Evolutionary conservation across 176 grass and related monocot species (phyloP).

Genomic region (Avena insularis): DNA sequence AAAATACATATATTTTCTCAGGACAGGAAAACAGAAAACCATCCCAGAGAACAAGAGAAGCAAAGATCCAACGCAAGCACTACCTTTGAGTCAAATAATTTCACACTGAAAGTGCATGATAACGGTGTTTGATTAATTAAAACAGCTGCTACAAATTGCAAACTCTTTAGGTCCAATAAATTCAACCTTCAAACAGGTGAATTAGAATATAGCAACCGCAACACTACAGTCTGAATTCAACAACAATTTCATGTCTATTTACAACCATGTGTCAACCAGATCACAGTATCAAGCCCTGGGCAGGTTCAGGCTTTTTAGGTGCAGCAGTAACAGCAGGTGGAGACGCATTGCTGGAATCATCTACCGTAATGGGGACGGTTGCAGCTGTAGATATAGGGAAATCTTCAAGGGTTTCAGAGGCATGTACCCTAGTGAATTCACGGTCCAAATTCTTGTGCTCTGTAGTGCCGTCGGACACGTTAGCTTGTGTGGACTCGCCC

Average conservation of each 20-base stretch:
- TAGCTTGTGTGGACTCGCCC: constrained; percentile 33
- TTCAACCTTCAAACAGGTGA: constrained; percentile 43
- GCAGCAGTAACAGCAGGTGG: background rate
- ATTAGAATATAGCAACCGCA: constrained; percentile 27
- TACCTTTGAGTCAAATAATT: background rate
- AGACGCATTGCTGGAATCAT: constrained; percentile 31
- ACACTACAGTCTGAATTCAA: constrained; percentile 38
- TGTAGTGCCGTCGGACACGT: constrained; percentile 27
- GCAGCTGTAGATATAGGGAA: constrained; percentile 44
- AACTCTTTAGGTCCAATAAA: constrained; percentile 28
- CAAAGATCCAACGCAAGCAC: background rate
- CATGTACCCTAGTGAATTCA: constrained; percentile 47
- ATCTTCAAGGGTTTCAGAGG: constrained; percentile 58
- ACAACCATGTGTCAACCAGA: constrained; percentile 52
- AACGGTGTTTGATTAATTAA: too few relatives aligned
- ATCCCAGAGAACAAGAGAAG: background rate
- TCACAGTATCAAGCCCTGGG: constrained; percentile 65
- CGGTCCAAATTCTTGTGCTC: constrained; percentile 35
- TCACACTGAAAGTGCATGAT: background rate
- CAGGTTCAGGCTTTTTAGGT: constrained; percentile 63
- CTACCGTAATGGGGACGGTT: constrained; percentile 42
- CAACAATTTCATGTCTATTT: constrained; percentile 50
- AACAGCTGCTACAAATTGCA: constrained; percentile 24
- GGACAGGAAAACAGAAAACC: too few relatives aligned
- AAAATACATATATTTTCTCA: too few relatives aligned